Percentiles rank a stretch among this genome's conserved stretches.
Evolutionary conservation across 345 rosid genomes (phyloP).

Genomic region (Erysimum cheiranthoides): DNA sequence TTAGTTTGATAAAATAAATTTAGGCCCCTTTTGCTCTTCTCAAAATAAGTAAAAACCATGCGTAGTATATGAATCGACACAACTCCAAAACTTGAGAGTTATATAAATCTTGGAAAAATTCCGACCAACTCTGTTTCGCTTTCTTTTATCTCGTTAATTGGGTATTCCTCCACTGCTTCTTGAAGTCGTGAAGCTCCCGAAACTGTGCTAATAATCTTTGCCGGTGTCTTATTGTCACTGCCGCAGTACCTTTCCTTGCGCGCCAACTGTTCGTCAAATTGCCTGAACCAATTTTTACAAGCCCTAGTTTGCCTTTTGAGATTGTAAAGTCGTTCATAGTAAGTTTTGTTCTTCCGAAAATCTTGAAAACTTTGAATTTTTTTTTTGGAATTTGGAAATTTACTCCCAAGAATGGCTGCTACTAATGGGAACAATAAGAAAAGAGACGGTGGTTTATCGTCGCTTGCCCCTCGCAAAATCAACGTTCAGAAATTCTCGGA

Average conservation of each 20-base stretch:
- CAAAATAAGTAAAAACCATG: not conserved
- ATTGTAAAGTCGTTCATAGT: not conserved
- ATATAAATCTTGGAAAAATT: not conserved
- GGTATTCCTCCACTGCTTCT: not conserved
- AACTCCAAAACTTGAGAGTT: not conserved
- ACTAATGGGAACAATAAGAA: constrained; percentile 34
- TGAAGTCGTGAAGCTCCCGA: not conserved
- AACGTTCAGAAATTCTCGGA: constrained; percentile 74
- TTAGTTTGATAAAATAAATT: not conserved
- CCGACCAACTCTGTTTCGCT: not conserved
- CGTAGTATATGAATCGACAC: not conserved
- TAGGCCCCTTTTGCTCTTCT: constrained; percentile 1
- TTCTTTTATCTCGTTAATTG: not conserved
- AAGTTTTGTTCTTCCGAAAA: not conserved
- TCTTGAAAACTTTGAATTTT: constrained; percentile 1
- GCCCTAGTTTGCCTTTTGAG: not conserved
- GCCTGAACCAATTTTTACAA: constrained; percentile 29
- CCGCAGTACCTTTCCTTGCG: not conserved
- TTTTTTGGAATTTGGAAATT: not conserved
- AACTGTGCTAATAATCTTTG: not conserved
- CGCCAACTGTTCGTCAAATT: constrained; percentile 41
- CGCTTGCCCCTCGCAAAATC: constrained; percentile 63
- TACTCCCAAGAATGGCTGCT: constrained; percentile 27
- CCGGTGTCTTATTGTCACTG: not conserved
- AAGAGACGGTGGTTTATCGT: constrained; percentile 24